Conservation (phyloP, 2,329 filamentous ascomycete genomes). For the Thelonectria discophora region DNA sequence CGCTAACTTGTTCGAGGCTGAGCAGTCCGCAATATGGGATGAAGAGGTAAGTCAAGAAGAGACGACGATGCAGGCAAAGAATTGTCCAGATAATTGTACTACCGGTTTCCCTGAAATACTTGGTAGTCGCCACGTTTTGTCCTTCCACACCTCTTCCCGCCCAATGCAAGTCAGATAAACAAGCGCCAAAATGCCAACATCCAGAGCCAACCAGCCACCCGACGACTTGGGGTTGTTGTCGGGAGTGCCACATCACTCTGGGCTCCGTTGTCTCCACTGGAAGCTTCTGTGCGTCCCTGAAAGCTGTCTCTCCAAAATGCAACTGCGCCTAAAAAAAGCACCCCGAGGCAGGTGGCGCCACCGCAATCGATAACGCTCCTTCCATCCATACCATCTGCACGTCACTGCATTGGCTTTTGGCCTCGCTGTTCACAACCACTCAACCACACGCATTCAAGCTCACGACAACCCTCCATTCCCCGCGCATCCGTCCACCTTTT, state of each 20-base stretch:
- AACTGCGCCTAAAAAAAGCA: not conserved
- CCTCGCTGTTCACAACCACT: constrained; percentile 15
- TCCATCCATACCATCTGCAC: constrained; percentile 9
- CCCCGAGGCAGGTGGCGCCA: constrained; percentile 14
- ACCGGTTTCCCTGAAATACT: no score
- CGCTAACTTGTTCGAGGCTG: not conserved
- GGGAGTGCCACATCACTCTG: not conserved
- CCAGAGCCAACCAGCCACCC: constrained; percentile 15
- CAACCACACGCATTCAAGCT: not conserved
- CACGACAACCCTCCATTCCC: not conserved
- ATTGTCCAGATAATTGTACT: no score
- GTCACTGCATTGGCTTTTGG: constrained; percentile 7
- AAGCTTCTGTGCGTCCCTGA: no score
- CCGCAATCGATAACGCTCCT: constrained; percentile 8
- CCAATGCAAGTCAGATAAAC: not conserved
- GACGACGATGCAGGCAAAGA: not conserved
- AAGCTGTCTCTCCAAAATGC: not conserved
- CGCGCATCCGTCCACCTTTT: not conserved
- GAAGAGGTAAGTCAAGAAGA: not conserved
- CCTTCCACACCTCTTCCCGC: not conserved
- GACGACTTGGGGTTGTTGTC: not conserved
- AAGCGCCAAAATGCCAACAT: constrained; percentile 5
- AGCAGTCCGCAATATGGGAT: no score
- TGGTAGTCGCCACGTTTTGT: not conserved
- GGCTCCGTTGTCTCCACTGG: no score